Conservation (phyloP, 768 basidiomycete genomes). For the Boletellus sp. region DNA sequence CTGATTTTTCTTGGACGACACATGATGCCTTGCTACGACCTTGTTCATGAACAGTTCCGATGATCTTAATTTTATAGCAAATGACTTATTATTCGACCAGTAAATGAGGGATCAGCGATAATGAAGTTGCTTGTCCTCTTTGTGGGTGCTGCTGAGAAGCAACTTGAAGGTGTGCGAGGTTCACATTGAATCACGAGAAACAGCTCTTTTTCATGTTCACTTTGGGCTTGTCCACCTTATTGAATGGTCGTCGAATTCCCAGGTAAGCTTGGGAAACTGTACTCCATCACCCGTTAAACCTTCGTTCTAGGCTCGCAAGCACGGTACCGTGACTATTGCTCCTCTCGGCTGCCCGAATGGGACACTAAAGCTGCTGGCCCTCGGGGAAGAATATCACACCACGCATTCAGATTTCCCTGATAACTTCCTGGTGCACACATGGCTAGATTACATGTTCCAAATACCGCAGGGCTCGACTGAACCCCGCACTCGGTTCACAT, state of each 20-base stretch:
- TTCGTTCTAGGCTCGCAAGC: neutral
- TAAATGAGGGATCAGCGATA: too few relatives aligned
- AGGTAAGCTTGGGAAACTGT: too few relatives aligned
- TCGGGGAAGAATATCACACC: neutral
- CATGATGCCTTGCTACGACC: conserved; percentile 4
- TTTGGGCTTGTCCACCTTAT: too few relatives aligned
- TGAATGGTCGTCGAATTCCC: too few relatives aligned
- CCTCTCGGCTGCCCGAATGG: neutral
- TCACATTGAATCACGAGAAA: too few relatives aligned
- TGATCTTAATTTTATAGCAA: neutral
- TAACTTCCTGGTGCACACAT: neutral
- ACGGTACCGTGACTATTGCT: neutral
- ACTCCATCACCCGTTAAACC: neutral
- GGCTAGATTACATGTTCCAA: neutral
- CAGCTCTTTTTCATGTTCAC: too few relatives aligned
- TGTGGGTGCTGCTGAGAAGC: too few relatives aligned
- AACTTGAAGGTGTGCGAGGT: too few relatives aligned
- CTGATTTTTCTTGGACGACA: neutral
- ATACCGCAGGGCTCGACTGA: neutral
- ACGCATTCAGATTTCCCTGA: neutral
- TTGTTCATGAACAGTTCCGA: neutral
- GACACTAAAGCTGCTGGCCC: neutral
- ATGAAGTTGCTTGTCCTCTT: too few relatives aligned
- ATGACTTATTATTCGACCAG: neutral
- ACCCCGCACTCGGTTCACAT: neutral